A percentile compares a stretch with the other conserved stretches of the same genome.
Conservation (phyloP, 139 green algal species). For the Volvox africanus region DNA sequence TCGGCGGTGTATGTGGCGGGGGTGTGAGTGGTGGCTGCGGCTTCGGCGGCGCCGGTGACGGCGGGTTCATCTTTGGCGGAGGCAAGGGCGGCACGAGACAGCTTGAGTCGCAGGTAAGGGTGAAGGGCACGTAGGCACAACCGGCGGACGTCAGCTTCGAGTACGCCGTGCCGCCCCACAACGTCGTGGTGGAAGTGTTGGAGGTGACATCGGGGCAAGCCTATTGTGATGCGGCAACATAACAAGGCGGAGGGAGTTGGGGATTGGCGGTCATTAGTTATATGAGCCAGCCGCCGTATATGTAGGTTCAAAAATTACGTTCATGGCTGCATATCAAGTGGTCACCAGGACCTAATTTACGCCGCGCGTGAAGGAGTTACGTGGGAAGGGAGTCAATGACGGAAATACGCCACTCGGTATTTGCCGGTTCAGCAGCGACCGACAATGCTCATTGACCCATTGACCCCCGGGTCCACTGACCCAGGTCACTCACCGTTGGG, state of each 20-base stretch:
- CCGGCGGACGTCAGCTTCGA: neutral
- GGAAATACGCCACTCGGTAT: too few relatives aligned
- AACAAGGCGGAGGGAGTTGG: too few relatives aligned
- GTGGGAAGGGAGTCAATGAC: too few relatives aligned
- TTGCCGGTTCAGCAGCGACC: too few relatives aligned
- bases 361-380: too few relatives aligned
- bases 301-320: too few relatives aligned
- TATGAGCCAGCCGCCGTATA: too few relatives aligned
- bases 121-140: conserved; percentile 12
- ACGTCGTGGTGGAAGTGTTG: neutral
- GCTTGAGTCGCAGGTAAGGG: conserved; percentile 4
- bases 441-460: neutral
- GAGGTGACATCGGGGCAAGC: neutral
- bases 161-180: conserved; percentile 3
- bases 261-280: too few relatives aligned
- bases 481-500: neutral
- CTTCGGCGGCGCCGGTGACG: neutral
- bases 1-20: neutral
- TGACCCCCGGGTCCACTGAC: neutral
- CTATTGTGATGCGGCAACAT: neutral
- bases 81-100: neutral
- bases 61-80: neutral
- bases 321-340: too few relatives aligned
- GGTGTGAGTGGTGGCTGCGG: neutral
- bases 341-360: too few relatives aligned